Evolutionary conservation across 2,329 filamentous ascomycete genomes (phyloP).

Genomic region (Fusarium verticillioides): DNA sequence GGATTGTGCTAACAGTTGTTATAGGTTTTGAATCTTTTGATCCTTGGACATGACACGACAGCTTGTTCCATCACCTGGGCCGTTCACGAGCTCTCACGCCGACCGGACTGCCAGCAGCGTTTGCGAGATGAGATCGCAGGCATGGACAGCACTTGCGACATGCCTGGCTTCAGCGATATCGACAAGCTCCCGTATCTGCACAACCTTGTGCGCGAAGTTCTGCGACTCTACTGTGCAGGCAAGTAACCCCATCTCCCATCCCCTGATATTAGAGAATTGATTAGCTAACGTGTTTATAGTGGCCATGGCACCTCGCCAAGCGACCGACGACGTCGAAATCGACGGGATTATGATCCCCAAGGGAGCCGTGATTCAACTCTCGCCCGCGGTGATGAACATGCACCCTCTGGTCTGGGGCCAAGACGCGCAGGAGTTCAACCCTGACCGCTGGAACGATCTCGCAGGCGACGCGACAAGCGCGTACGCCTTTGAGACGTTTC

Average conservation of each 20-base stretch:
- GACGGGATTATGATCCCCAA: slow-evolving; percentile 52
- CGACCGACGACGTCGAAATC: slow-evolving; percentile 49
- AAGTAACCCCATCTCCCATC: neutral
- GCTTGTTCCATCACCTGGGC: slow-evolving; percentile 57
- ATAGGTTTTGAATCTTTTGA: slow-evolving; percentile 56
- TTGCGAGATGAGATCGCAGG: slow-evolving; percentile 52
- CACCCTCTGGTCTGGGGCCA: slow-evolving; percentile 53
- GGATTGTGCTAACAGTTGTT: slow-evolving; percentile 44
- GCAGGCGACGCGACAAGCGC: slow-evolving; percentile 40
- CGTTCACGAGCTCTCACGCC: slow-evolving; percentile 52
- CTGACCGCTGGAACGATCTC: slow-evolving; percentile 52
- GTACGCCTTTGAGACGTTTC: slow-evolving; percentile 51
- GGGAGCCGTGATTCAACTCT: slow-evolving; percentile 52
- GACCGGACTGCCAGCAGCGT: slow-evolving; percentile 51
- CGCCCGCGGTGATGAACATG: slow-evolving; percentile 51
- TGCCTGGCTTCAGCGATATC: slow-evolving; percentile 36
- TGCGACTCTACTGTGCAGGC: slow-evolving; percentile 56
- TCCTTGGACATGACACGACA: slow-evolving; percentile 59
- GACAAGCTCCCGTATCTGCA: slow-evolving; percentile 52
- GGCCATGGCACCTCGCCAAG: slow-evolving; percentile 49
- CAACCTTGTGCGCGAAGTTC: slow-evolving; percentile 56
- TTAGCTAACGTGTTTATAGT: slow-evolving; percentile 34
- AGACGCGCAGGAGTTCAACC: slow-evolving; percentile 49
- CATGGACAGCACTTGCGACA: slow-evolving; percentile 18
- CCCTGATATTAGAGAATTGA: neutral